phyloP scores from a whole-genome alignment of 2,329 filamentous ascomycete species.

The Trichoderma guizhouense region DNA sequence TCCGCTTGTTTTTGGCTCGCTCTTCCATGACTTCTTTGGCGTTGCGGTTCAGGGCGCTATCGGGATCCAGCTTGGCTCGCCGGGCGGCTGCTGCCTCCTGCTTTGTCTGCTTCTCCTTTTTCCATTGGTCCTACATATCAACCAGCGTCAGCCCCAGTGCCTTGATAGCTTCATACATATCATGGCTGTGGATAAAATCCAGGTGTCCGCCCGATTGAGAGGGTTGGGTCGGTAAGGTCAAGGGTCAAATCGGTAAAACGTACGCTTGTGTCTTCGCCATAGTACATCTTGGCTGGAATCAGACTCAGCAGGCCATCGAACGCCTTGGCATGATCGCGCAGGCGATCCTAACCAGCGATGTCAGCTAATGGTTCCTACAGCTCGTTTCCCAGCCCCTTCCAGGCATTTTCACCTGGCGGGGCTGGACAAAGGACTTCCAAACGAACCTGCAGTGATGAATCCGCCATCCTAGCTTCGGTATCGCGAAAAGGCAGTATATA shows the following conservation, averaged over 20 bases:
- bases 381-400: neutral
- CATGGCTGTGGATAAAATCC: neutral
- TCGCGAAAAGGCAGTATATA: neutral
- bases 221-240: neutral
- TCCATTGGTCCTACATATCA: conserved; percentile 74
- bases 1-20: conserved; percentile 71
- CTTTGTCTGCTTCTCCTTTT: conserved; percentile 92
- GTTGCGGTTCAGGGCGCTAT: conserved; percentile 73
- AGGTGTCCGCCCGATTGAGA: neutral
- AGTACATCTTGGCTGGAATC: conserved; percentile 88
- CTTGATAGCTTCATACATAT: neutral
- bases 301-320: conserved; percentile 85
- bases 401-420: conserved; percentile 14
- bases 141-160: neutral
- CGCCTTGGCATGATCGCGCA: conserved; percentile 63
- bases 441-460: conserved; percentile 48
- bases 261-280: conserved; percentile 80
- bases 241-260: conserved; percentile 40
- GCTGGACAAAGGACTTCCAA: conserved; percentile 29
- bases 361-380: conserved; percentile 18
- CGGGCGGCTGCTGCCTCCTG: conserved; percentile 79
- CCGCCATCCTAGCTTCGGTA: conserved; percentile 35
- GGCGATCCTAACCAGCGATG: conserved; percentile 45
- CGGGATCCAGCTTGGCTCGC: conserved; percentile 85
- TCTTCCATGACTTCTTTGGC: conserved; percentile 94